phyloP scores from a whole-genome alignment of 495 filamentous ascomycete species.

The Hypoxylon fragiforme region DNA sequence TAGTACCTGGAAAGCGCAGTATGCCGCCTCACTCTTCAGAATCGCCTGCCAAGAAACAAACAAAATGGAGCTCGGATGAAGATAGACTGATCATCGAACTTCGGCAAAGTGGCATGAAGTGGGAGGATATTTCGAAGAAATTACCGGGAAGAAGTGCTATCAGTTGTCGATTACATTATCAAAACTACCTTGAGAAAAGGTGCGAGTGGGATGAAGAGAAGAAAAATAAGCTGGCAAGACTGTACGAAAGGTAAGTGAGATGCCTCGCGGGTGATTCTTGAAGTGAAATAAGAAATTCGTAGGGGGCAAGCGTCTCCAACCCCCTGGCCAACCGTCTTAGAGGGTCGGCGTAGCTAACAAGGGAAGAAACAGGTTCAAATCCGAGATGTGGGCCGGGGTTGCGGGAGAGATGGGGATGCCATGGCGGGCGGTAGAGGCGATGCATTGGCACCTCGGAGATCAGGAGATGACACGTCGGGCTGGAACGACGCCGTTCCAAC shows the following conservation, averaged over 20 bases:
- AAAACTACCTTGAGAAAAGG: constrained; percentile 91
- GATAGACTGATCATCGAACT: constrained; percentile 88
- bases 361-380: constrained; percentile 72
- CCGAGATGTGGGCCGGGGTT: constrained; percentile 95
- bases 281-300: neutral
- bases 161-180: constrained; percentile 92
- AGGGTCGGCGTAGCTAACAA: constrained; percentile 31
- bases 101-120: constrained; percentile 88
- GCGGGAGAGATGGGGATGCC: constrained; percentile 95
- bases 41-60: constrained; percentile 89
- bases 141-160: constrained; percentile 90
- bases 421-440: constrained; percentile 92
- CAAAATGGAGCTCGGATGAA: constrained; percentile 93
- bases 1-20: constrained; percentile 44
- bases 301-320: neutral
- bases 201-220: constrained; percentile 96
- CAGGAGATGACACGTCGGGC: constrained; percentile 88
- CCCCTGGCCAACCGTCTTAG: neutral
- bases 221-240: constrained; percentile 90
- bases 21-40: constrained; percentile 62
- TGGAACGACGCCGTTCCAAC: constrained; percentile 78
- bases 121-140: constrained; percentile 94
- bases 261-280: neutral
- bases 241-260: constrained; percentile 85
- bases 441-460: constrained; percentile 98